Evolutionary conservation across 148 eudicot genomes (phyloP).

Genomic region (Silene latifolia): DNA sequence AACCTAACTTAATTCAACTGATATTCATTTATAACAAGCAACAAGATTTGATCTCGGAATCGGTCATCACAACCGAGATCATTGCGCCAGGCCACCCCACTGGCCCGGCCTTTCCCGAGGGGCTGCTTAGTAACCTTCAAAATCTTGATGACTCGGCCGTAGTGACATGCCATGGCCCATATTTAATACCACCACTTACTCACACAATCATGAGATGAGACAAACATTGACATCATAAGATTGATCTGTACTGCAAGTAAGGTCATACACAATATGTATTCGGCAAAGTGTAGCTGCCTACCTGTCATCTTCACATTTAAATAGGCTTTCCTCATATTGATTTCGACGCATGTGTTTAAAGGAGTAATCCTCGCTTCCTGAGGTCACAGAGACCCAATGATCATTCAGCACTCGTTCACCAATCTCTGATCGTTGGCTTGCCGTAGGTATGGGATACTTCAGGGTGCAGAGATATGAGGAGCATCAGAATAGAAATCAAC

Average conservation of each 20-base stretch:
- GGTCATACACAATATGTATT: neutral
- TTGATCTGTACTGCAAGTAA: neutral
- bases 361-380: conserved; percentile 97
- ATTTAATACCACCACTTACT: neutral
- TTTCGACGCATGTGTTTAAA: conserved; percentile 99
- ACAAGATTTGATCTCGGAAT: neutral
- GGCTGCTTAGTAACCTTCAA: too few species aligned
- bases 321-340: conserved; percentile 96
- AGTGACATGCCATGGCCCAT: neutral
- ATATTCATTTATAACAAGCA: neutral
- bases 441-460: conserved; percentile 88
- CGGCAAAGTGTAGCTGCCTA: conserved; percentile 21
- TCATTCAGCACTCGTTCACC: conserved; percentile 90
- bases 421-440: conserved; percentile 86
- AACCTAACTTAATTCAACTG: neutral
- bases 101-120: too few species aligned
- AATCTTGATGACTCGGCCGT: too few species aligned
- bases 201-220: neutral
- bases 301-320: conserved; percentile 99
- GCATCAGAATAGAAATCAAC: conserved; percentile 12
- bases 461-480: conserved; percentile 20
- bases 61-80: too few species aligned
- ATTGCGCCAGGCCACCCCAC: too few species aligned
- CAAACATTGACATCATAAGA: neutral
- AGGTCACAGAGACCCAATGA: conserved; percentile 96